Evolutionary conservation across 2,329 filamentous ascomycete species (phyloP), one percentile per base, ranked within the genome.

Genomic region (Pseudophaeomoniella oleicola): DNA sequence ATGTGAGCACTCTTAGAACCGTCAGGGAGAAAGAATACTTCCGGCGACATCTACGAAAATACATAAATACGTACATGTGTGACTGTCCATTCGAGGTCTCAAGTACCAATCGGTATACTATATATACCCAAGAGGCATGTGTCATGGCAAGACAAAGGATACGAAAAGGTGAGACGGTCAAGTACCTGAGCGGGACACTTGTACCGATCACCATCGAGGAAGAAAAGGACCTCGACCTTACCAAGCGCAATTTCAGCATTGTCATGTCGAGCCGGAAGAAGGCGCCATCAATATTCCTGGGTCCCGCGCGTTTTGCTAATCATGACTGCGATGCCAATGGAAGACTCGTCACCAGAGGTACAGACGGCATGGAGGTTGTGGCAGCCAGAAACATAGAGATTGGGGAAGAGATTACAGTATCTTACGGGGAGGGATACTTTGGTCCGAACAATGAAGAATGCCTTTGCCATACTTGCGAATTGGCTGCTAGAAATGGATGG

Each of bases 281-380:
- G 60, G 80, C 80, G 42, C 81, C 87, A 18, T 93, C 84, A 36
- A 65, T 98, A 30, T 96, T 98, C 54, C 78, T 98, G 54, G 90
- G 90, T 0, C 92, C 90, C 5, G 90, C 90, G 19, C 78, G 90
- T 35, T 96, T 98, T 56, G 86, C 90, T 16, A 98, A 98, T 53
- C 90, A 98, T 59, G 90, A 98, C 57, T 98, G 90, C 60, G 72
- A 81, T 46, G 85, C 90, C 19, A 98, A 96, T 62, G 87, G 87
- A 5, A 75, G 78, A 51, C 71, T 98, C 32, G 79, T 83, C 47
- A 94, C 85, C 22, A 81, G 76, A 22, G 84, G 86, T 32, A 75
- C 79, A 39, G 78, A 87, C 39, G 85, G 85, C 22, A 94, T 98
- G 63, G 82, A 92, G 51, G 87, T 98, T 39, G 75, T 93, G 35